Evolutionary conservation across 371 early-diverging fungal genomes (phyloP).

Genomic region (Mucor piriformis): DNA sequence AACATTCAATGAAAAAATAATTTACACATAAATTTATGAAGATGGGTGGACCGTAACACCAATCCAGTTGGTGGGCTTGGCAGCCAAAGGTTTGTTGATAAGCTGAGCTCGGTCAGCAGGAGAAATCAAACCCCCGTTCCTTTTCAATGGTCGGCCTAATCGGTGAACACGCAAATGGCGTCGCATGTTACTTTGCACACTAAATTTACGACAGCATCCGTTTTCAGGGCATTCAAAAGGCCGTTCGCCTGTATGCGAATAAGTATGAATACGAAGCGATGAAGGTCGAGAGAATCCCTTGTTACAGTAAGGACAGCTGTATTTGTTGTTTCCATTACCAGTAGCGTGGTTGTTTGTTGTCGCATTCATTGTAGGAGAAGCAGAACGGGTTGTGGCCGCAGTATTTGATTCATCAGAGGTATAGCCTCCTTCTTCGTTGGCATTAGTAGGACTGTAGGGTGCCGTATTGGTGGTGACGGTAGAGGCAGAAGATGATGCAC

Average conservation of each 20-base stretch:
- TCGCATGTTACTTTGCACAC: slow-evolving; percentile 78
- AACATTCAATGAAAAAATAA: too few species aligned
- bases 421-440: slow-evolving; percentile 6
- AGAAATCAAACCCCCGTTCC: slow-evolving; percentile 16
- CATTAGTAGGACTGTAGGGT: slow-evolving; percentile 25
- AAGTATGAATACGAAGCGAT: slow-evolving; percentile 68
- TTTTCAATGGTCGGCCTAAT: slow-evolving; percentile 28
- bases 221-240: slow-evolving; percentile 67
- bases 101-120: slow-evolving; percentile 24
- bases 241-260: slow-evolving; percentile 78
- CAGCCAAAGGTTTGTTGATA: slow-evolving; percentile 32
- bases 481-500: slow-evolving; percentile 31
- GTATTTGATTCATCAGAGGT: slow-evolving; percentile 3
- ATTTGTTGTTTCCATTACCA: slow-evolving; percentile 39
- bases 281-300: slow-evolving; percentile 79
- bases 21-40: too few species aligned
- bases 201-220: slow-evolving; percentile 74
- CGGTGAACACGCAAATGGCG: slow-evolving; percentile 66
- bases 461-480: slow-evolving; percentile 22
- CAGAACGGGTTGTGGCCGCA: background rate
- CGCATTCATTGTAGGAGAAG: background rate
- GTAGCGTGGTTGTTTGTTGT: too few species aligned
- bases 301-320: slow-evolving; percentile 68
- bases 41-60: slow-evolving; percentile 8
- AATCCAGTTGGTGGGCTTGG: slow-evolving; percentile 27